Base-by-base conservation (phyloP, 805 yeast species). In the Zygoascus biomembranicola region DNA sequence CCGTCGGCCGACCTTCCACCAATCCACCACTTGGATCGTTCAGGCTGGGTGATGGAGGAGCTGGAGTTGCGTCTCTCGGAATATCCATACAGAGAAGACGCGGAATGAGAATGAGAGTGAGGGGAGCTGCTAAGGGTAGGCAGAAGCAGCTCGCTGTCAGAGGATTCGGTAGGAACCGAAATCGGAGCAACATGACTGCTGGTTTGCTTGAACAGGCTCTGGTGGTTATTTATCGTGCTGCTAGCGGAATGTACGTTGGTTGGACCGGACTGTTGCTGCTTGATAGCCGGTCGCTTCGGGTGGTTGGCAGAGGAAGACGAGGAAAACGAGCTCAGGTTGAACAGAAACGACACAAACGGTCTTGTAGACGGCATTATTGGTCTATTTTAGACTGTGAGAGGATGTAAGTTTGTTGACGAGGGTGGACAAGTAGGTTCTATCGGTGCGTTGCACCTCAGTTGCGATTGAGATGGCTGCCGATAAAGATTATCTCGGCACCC, bases 1-100 rank as follows among this genome's bases (percentile, higher is more conserved):
- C 66, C 66, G 47, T 63, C 66, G 5, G 64, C 41, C 1, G 65
- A 53, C 20, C 56, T 37, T 2, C 66, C 66, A 5, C 66, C 66
- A 42, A 63, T 63, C 66, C 66, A 63, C 65, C 64, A 61, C 47
- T 63, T 63, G 32, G 62, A 63, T 8, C 55, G 47, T 6, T 23
- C n/a, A 18, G 37, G 9, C 39, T 52, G 50, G 13, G 58, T 51
- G 11, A 49, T 43, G 6, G 49, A 42, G 11, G 51, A 43, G 49
- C 49, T 52, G 35, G 44, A 42, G 44, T 42, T 42, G 20, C 57
- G 50, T 18, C 59, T 39, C 41, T 58, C 59, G 26, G 20, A 8
- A 47, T 43, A 26, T 42, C 44, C 44, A n/a, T 43, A 19, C 10
- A 48, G 44, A 32, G 26, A 31, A n/a, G 39, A 19, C 28, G 28